A percentile compares a stretch with the other conserved stretches of the same genome.
Evolutionary conservation across 352 stramenopile genomes (phyloP).

Genomic region (Globisporangium barbulae): DNA sequence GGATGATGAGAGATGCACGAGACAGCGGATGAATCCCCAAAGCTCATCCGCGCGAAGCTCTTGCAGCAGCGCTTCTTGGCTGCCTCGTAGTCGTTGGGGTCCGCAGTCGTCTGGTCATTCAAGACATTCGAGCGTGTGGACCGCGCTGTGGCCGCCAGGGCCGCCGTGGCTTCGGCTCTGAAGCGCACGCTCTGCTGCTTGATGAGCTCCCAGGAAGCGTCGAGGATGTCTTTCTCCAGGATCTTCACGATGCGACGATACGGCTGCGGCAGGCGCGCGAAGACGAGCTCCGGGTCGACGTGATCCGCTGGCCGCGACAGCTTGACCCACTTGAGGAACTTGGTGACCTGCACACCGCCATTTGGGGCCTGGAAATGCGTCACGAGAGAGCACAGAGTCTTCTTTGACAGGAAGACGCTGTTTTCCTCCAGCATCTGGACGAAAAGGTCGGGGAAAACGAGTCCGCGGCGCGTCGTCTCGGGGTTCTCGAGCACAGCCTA

Average conservation of each 20-base stretch:
- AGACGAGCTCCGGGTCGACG: conserved; percentile 55
- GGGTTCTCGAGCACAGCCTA: conserved; percentile 34
- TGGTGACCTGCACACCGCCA: conserved; percentile 27
- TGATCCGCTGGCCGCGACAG: conserved; percentile 50
- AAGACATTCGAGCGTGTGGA: conserved; percentile 18
- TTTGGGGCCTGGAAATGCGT: conserved; percentile 46
- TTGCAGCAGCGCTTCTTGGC: conserved; percentile 46
- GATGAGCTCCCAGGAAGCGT: conserved; percentile 52
- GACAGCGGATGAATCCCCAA: background rate
- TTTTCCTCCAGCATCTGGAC: conserved; percentile 53
- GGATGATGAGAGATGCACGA: conserved; percentile 6
- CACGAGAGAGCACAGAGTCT: conserved; percentile 25
- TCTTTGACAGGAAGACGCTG: conserved; percentile 29
- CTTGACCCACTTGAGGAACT: conserved; percentile 60
- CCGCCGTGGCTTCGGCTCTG: conserved; percentile 27
- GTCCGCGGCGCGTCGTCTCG: conserved; percentile 25
- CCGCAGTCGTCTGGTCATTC: background rate
- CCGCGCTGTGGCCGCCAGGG: conserved; percentile 18
- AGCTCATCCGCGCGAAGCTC: background rate
- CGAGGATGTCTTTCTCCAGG: conserved; percentile 55
- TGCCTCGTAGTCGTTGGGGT: conserved; percentile 38
- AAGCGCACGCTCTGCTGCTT: conserved; percentile 35
- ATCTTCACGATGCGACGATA: conserved; percentile 66
- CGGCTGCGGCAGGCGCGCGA: conserved; percentile 62
- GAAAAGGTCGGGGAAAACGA: conserved; percentile 39